Percentiles rank a stretch among this genome's conserved stretches.
These are phyloP conservation scores for Senna tora DNA, from an alignment of 306 rosid genomes.

Conservation along the genomic window DNA sequence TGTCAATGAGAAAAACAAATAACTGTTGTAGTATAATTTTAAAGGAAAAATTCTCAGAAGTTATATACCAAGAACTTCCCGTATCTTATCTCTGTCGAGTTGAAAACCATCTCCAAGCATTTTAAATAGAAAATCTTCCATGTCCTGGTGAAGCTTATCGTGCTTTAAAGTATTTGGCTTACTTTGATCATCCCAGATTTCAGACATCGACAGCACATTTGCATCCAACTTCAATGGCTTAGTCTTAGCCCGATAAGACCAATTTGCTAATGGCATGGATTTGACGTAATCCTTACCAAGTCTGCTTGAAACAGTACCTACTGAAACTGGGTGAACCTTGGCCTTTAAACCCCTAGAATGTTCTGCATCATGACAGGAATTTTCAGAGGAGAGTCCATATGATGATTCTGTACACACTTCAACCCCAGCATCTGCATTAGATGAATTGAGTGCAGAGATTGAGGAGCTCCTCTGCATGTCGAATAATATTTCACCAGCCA, in stretches of 20 bases:
- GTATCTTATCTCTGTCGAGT: conserved; percentile 66
- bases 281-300: conserved; percentile 59
- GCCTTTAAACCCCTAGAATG: conserved; percentile 34
- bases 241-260: conserved; percentile 20
- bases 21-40: conserved; percentile 1
- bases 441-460: conserved; percentile 31
- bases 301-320: conserved; percentile 68
- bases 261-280: conserved; percentile 46
- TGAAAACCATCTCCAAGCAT: conserved; percentile 86
- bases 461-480: conserved; percentile 53
- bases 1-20: background rate
- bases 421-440: conserved; percentile 36
- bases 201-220: conserved; percentile 51
- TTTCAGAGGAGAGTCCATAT: conserved; percentile 38
- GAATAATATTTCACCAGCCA: conserved; percentile 64
- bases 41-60: conserved; percentile 18
- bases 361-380: conserved; percentile 42
- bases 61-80: conserved; percentile 73
- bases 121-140: conserved; percentile 74
- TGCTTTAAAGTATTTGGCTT: conserved; percentile 37
- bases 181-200: conserved; percentile 48
- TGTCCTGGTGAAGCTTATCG: conserved; percentile 53
- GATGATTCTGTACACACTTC: conserved; percentile 44
- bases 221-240: conserved; percentile 65
- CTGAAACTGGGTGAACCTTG: conserved; percentile 58